A percentile compares a stretch with the other conserved stretches of the same genome.
These are phyloP conservation scores for Botrytis sinoallii DNA, from an alignment of 2,329 filamentous ascomycete genomes.

Conservation along the genomic window DNA sequence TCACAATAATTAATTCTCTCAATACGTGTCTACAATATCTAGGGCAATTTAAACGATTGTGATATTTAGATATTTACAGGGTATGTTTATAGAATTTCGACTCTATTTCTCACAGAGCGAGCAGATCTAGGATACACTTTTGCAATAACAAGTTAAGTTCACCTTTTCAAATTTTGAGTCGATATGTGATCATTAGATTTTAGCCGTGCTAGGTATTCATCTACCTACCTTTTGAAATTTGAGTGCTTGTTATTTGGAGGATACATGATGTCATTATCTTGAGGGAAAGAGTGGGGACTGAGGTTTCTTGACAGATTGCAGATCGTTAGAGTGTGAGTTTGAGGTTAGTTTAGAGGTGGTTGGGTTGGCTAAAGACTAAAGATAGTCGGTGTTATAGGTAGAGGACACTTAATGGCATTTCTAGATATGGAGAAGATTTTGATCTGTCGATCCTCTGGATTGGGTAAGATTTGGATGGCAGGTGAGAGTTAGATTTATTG, in stretches of 20 bases:
- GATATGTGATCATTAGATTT: fast-evolving
- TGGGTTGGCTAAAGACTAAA: neutral
- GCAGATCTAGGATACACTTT: fast-evolving
- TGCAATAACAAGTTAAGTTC: neutral
- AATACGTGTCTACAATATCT: neutral
- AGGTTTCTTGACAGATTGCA: neutral
- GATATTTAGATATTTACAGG: neutral
- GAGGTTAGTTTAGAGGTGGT: neutral
- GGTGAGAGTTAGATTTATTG: too few species aligned
- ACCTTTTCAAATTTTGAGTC: neutral
- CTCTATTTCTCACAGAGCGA: fast-evolving
- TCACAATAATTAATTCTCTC: neutral
- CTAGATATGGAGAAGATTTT: neutral
- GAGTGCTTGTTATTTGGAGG: too few species aligned
- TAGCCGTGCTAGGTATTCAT: neutral
- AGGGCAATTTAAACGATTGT: neutral
- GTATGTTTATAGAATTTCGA: neutral
- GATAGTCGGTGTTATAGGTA: fast-evolving
- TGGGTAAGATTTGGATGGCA: neutral
- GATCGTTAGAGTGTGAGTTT: fast-evolving
- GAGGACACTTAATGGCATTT: neutral
- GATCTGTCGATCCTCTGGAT: neutral
- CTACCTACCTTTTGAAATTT: too few species aligned
- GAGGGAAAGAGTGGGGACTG: neutral
- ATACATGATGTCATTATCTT: neutral